Evolutionary conservation across 2,329 filamentous ascomycete species (phyloP).

Genomic region (Metarhizium guizhouense): DNA sequence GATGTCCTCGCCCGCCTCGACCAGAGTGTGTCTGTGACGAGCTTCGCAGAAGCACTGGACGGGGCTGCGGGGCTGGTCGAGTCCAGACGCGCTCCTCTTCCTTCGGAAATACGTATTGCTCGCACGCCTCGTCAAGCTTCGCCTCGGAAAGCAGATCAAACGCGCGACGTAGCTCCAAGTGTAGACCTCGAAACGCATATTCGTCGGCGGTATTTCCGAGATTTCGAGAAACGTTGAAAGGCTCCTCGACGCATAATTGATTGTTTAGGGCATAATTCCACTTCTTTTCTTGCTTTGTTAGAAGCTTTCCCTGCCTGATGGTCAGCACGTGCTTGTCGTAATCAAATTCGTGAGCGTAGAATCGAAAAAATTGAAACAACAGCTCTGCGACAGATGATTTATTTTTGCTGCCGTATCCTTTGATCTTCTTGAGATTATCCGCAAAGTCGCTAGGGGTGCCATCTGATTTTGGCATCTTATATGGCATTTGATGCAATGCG

Average conservation of each 20-base stretch:
- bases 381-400: slow-evolving; percentile 74
- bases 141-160: slow-evolving; percentile 74
- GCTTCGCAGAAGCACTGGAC: slow-evolving; percentile 50
- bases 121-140: slow-evolving; percentile 75
- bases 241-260: slow-evolving; percentile 88
- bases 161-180: slow-evolving; percentile 79
- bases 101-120: slow-evolving; percentile 79
- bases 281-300: slow-evolving; percentile 77
- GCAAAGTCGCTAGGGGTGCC: slow-evolving; percentile 71
- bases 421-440: slow-evolving; percentile 70
- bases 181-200: slow-evolving; percentile 84
- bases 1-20: slow-evolving; percentile 39
- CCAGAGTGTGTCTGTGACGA: slow-evolving; percentile 49
- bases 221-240: slow-evolving; percentile 84
- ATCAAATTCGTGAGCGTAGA: slow-evolving; percentile 88
- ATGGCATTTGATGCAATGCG: slow-evolving; percentile 62
- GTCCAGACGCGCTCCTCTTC: slow-evolving; percentile 61
- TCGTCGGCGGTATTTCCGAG: slow-evolving; percentile 95
- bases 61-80: slow-evolving; percentile 44
- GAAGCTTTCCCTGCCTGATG: slow-evolving; percentile 67
- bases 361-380: slow-evolving; percentile 92
- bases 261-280: slow-evolving; percentile 79
- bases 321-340: slow-evolving; percentile 81
- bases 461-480: slow-evolving; percentile 43
- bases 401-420: slow-evolving; percentile 68